Evolutionary conservation across 2,329 filamentous ascomycete species (phyloP), one percentile per base, ranked within the genome.

Genomic region (Furcasterigmium sp.): DNA sequence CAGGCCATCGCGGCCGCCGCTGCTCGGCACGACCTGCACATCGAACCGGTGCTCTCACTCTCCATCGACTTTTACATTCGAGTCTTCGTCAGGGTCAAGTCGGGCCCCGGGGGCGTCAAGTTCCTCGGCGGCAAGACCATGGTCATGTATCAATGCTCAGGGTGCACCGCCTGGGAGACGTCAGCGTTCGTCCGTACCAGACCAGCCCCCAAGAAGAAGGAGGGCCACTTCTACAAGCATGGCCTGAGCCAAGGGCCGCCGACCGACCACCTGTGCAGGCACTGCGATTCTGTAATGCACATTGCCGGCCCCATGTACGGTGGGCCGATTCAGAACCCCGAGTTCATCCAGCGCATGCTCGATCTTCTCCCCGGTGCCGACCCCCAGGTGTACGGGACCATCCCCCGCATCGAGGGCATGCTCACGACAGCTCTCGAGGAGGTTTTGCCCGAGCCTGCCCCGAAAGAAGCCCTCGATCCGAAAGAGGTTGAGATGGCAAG

Each of bases 1-100:
- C 81, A 96, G 59, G 80, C 84, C 4, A 79, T 97, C 45, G 86
- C 91, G 3, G 80, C 82, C 1, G 78, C 88, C 1, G 93, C 89
- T 4, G 87, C 85, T 14, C 84, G 84, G 48, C 94, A 98, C 53
- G 91, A 93, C 1, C 70, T 96, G 34, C 75, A 87, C 1, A 89
- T 97, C 46, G 91, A 97, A 62, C 93, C 93, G 1, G 75, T 96
- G 4, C 76, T 98, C 10, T 95, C 89, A 6, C 76, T 98, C 2
- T 96, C 89, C 3, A 95, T 97, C 49, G 93, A 98, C 63, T 98
- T 94, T 62, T 98, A 98, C 60, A 82, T 85, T 17, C 82, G 94
- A 37, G 75, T 96, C 3, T 98, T 97, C 59, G 84, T 98, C 37
- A 81, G 85, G 17, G 77, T 98, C 28, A 76, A 79, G 47, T 87